Conservation (phyloP, 257 asterid species). For the Capsicum pubescens region DNA sequence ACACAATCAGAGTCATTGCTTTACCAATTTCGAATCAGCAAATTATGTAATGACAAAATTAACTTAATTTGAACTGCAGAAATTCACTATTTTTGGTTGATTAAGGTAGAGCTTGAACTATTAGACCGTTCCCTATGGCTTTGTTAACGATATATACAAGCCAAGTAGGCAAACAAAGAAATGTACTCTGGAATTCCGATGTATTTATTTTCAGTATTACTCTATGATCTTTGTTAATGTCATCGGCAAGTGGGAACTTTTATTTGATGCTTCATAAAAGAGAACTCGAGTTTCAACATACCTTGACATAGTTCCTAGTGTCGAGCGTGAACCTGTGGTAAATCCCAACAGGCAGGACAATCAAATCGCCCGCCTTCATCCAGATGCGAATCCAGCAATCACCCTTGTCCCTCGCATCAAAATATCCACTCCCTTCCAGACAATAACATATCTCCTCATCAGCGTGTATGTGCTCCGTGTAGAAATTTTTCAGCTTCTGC, state of each 20-base stretch:
- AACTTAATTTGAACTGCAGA: neutral
- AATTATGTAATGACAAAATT: neutral
- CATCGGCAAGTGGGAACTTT: neutral
- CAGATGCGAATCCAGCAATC: slow-evolving; percentile 83
- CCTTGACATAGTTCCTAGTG: slow-evolving; percentile 72
- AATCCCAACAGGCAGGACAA: slow-evolving; percentile 83
- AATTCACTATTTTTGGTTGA: neutral
- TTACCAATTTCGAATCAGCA: neutral
- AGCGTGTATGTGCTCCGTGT: slow-evolving; percentile 78
- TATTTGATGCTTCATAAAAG: neutral
- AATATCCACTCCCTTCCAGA: slow-evolving; percentile 77
- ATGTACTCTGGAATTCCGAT: neutral
- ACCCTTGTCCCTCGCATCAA: slow-evolving; percentile 70
- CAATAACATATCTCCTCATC: slow-evolving; percentile 91
- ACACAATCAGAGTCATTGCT: neutral
- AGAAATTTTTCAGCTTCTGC: slow-evolving; percentile 76
- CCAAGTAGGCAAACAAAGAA: too few relatives aligned
- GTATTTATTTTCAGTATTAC: too few relatives aligned
- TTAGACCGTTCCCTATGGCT: too few relatives aligned
- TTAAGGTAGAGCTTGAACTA: neutral
- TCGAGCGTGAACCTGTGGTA: slow-evolving; percentile 88
- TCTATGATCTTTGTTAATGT: neutral
- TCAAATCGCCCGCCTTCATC: slow-evolving; percentile 78
- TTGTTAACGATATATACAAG: too few relatives aligned
- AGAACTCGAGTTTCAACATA: slow-evolving; percentile 21